Percentiles rank a stretch among this genome's conserved stretches.
phyloP scores from a whole-genome alignment of 352 stramenopile species.

The Hyaloperonospora brassicae region DNA sequence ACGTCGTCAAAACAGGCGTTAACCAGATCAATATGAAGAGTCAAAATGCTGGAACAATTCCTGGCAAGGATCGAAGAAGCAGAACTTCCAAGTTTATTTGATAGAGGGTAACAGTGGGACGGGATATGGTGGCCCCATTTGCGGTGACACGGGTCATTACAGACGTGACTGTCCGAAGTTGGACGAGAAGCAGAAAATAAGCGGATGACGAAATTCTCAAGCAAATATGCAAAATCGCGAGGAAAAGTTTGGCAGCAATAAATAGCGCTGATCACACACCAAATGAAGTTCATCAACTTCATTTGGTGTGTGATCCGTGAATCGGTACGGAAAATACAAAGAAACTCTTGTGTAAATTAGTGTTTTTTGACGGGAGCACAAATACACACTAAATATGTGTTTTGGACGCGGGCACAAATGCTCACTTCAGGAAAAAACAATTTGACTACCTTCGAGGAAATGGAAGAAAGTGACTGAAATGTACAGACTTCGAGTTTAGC shows the following conservation, averaged over 20 bases:
- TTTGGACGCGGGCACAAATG: conserved; percentile 4
- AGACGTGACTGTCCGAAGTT: conserved; percentile 3
- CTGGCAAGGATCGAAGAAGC: background rate
- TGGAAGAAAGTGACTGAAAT: background rate
- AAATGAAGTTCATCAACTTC: background rate
- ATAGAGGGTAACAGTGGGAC: background rate
- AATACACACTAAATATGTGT: conserved; percentile 1
- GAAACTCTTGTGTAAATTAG: background rate
- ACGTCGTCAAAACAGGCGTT: no score
- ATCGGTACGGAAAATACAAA: background rate
- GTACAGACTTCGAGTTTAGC: background rate
- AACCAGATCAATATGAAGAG: conserved; percentile 4
- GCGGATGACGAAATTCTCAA: background rate
- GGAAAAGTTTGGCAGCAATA: background rate
- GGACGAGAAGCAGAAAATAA: background rate
- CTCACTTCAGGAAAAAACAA: conserved; percentile 1
- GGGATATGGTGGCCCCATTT: conserved; percentile 1
- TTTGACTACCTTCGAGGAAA: background rate
- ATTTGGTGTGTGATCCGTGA: no score
- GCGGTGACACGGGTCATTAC: conserved; percentile 3
- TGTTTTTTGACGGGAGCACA: conserved; percentile 4
- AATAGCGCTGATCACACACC: background rate
- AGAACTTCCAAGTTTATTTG: background rate
- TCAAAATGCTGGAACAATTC: background rate
- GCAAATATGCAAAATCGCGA: background rate